These are phyloP conservation scores for Metschnikowia rubicola DNA, from an alignment of 805 yeast species.

Conservation along the genomic window DNA sequence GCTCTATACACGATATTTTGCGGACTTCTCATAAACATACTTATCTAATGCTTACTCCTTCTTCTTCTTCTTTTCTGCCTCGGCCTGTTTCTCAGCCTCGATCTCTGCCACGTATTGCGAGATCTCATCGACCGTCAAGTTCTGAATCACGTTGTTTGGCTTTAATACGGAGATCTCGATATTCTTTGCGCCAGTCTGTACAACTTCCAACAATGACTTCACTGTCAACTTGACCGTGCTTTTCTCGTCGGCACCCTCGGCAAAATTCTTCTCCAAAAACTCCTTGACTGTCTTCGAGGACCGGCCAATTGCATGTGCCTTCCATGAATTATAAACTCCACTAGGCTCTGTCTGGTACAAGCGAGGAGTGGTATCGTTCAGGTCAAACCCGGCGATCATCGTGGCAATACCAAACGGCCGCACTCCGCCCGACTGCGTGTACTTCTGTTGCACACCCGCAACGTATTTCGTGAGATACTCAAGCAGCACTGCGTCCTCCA, in stretches of 20 bases:
- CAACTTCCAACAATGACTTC: slow-evolving; percentile 88
- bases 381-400: slow-evolving; percentile 92
- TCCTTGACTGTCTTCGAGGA: slow-evolving; percentile 94
- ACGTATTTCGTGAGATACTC: slow-evolving; percentile 91
- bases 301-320: slow-evolving; percentile 95
- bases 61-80: slow-evolving; percentile 62
- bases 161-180: slow-evolving; percentile 88
- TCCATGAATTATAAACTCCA: slow-evolving; percentile 97
- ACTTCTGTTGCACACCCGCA: slow-evolving; percentile 97
- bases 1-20: no score
- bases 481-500: slow-evolving; percentile 89
- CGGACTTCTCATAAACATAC: not conserved
- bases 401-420: slow-evolving; percentile 97
- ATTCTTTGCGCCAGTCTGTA: slow-evolving; percentile 95
- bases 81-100: slow-evolving; percentile 83
- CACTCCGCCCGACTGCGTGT: slow-evolving; percentile 97
- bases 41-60: slow-evolving; percentile 28
- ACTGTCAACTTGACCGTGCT: slow-evolving; percentile 78
- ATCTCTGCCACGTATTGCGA: slow-evolving; percentile 73
- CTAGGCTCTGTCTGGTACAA: slow-evolving; percentile 96
- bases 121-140: slow-evolving; percentile 66
- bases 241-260: slow-evolving; percentile 57
- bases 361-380: slow-evolving; percentile 73
- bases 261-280: slow-evolving; percentile 85
- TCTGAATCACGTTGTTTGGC: slow-evolving; percentile 58